Evolutionary conservation across 164 flowering plant species (phyloP), one percentile per base, ranked within the genome.

Genomic region (Chimonanthus salicifolius): DNA sequence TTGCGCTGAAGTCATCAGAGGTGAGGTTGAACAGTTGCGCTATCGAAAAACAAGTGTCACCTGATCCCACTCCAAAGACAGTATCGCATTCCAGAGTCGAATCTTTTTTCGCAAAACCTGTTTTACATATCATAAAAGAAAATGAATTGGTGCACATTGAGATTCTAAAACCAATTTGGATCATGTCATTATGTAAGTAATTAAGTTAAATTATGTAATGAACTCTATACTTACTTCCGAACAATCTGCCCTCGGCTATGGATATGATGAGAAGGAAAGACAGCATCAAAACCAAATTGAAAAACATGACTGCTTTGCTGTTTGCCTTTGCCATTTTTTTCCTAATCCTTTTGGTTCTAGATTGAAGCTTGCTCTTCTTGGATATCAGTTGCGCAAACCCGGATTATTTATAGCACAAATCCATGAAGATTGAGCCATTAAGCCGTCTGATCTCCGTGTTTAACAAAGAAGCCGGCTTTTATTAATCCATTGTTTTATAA

Each of bases 1-100:
- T 69, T 16, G 49, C 2, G 20, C 33, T 47, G 54, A 67, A 67
- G 0, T 70, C 16, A 4, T 43, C 45, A 3, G 65, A 5, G 5
- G 82, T 73, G 47, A 79, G 6, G 50, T 79, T 76, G 72, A 79
- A 79, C 16, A 49, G 4, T 47, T 79, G 73, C 7, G 68, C 60
- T 8, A 76, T 54, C 10, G 18, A 13, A 47, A 75, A 72, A 54
- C 81, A 79, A 5, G 81, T 79, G 9, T 79, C 78, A 5, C 70
- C 82, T 0, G n/a, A 13, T 60, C 54, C 20, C 11, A 74, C 71
- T 15, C 78, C 78, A 10, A 65, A 65, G 1, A 65, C 67, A 10
- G 51, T 44, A 1, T 63, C 60, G 10, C 81, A 78, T 49, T 44
- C 15, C 6, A 18, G 71, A 7, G 68, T 13, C 2, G 6, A 13